phyloP scores from a whole-genome alignment of 805 yeast species.

The Candida silvatica region DNA sequence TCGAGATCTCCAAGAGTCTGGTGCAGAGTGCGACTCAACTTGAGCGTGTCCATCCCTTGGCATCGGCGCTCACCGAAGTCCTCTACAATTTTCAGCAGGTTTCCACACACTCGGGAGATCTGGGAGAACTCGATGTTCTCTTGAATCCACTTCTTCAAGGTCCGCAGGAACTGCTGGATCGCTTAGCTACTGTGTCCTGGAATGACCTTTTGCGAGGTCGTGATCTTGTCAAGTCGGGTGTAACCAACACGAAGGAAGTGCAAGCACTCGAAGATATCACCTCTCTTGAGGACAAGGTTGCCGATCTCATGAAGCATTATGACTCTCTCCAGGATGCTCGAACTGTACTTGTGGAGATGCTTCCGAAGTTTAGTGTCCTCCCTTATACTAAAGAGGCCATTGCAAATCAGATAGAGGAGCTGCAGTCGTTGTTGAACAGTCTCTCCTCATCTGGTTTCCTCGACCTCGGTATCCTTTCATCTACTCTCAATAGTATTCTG shows the following conservation, averaged over 20 bases:
- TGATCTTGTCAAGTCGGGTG: constrained; percentile 31
- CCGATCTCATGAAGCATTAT: constrained; percentile 23
- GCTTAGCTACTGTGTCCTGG: constrained; percentile 43
- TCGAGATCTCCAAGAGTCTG: constrained; percentile 48
- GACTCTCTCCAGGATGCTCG: constrained; percentile 16
- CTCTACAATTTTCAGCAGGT: constrained; percentile 28
- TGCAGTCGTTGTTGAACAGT: constrained; percentile 29
- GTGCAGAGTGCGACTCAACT: constrained; percentile 39
- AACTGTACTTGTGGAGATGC: constrained; percentile 10
- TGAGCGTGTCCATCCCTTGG: constrained; percentile 47
- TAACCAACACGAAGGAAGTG: constrained; percentile 19
- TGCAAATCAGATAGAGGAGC: not conserved
- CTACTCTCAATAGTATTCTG: constrained; percentile 26
- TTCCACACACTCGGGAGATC: constrained; percentile 11
- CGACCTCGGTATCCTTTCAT: constrained; percentile 25
- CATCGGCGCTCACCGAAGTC: constrained; percentile 44
- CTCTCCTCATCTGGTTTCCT: constrained; percentile 29
- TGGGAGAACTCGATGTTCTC: constrained; percentile 34
- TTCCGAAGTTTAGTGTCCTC: not conserved
- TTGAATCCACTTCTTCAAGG: constrained; percentile 18
- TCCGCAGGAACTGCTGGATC: constrained; percentile 26
- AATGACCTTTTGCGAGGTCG: constrained; percentile 37
- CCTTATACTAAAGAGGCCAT: not conserved
- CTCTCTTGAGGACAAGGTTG: constrained; percentile 20
- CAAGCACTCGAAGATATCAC: constrained; percentile 22